Conservation (phyloP, 2,329 filamentous ascomycete genomes). For the Calonectria naviculata region DNA sequence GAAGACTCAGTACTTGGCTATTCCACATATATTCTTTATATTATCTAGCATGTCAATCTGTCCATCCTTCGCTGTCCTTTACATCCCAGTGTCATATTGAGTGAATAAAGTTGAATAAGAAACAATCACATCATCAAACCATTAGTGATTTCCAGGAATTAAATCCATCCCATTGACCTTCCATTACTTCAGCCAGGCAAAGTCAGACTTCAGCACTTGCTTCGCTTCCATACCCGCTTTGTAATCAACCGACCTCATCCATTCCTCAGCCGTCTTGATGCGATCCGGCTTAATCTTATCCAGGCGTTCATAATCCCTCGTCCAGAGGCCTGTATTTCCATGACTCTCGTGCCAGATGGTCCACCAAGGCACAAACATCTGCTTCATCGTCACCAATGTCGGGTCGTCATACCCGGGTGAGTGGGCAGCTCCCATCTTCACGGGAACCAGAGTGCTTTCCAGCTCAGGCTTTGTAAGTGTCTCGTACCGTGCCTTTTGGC, state of each 20-base stretch:
- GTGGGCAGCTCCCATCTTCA: neutral
- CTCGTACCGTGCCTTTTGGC: constrained; percentile 17
- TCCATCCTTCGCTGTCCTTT: too few relatives aligned
- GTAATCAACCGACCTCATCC: constrained; percentile 25
- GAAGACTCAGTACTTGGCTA: too few relatives aligned
- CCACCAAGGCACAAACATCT: constrained; percentile 22
- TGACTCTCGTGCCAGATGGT: constrained; percentile 25
- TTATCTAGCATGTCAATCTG: too few relatives aligned
- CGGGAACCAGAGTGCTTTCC: neutral
- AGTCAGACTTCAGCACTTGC: neutral
- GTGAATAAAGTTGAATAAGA: too few relatives aligned
- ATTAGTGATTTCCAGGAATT: neutral
- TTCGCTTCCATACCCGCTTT: constrained; percentile 1
- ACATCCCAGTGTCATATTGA: too few relatives aligned
- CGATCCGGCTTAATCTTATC: constrained; percentile 22
- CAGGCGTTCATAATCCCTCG: constrained; percentile 19
- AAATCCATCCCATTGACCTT: neutral
- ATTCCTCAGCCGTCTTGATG: constrained; percentile 21
- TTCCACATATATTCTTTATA: too few relatives aligned
- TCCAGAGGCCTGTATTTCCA: constrained; percentile 25
- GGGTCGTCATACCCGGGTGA: constrained; percentile 16
- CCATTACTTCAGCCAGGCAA: neutral
- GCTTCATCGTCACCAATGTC: constrained; percentile 14
- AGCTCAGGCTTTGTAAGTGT: constrained; percentile 1
- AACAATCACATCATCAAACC: too few relatives aligned